Evolutionary conservation across 257 asterid species (phyloP), one percentile per base, ranked within the genome.

Genomic region (Linderniella brevidens): DNA sequence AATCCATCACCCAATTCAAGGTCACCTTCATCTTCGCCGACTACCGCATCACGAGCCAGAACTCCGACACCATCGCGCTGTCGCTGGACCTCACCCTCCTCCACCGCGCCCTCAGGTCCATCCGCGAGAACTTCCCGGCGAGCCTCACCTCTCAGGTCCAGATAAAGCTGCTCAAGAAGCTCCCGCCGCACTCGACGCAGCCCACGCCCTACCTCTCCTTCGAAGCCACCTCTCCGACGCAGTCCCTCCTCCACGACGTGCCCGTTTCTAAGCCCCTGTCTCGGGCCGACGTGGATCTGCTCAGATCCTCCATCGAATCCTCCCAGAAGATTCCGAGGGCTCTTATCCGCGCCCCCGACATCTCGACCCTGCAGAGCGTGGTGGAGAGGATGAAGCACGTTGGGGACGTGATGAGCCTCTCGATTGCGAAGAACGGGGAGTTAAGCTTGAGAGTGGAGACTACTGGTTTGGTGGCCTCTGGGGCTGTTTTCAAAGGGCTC

Each of bases 191-290:
- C 35, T 80, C 93, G 15, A 76, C 68, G 64, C 92, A 72, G 35
- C 52, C 98, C 0, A 56, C 66, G 64, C 98, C 98, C 4, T 88
- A 69, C 46, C 63, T 80, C 48, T 84, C 96, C 0, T 66, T 88
- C 44, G 98, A 88, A 67, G 81, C 98, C 1, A 69, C 71, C 35
- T 95, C 95, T 16, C 49, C 68, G 58, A 76, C 55, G 37, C 80
- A 95, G 59, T 82, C 98, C 43, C 92, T 84, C 43, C 73, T 88
- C 17, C 96, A 88, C 58, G 98, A 88, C 61, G 95, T 88, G n/a
- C 96, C 98, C 13, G 64, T 84, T 11, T 88, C 96, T 12, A 80
- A 88, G 49, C 98, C 96, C 19, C 49, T 88, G 20, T 74, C 94
- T 0, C 73, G 98, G 35, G 70, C 75, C 52, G 87, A 80, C 38